Conservation (phyloP, 306 rosid genomes). For the Argentina anserina region DNA sequence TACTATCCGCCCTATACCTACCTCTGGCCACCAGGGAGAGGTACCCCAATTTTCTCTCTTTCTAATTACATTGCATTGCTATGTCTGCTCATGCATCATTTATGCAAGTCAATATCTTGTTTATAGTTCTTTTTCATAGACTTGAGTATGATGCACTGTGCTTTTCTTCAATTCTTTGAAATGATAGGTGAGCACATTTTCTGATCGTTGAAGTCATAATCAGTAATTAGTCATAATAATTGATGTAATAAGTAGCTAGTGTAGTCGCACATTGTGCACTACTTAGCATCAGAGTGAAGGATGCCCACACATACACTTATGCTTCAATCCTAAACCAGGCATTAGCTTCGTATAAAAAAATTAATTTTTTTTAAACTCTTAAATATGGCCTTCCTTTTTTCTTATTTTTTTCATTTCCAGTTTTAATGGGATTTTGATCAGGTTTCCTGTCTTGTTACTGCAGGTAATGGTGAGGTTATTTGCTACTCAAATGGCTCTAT, state of each 20-base stretch:
- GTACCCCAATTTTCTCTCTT: conserved; percentile 25
- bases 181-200: neutral
- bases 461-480: conserved; percentile 63
- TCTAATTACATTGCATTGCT: neutral
- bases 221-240: neutral
- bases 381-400: neutral
- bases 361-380: too few species aligned
- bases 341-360: neutral
- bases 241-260: neutral
- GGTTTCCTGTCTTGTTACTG: conserved; percentile 25
- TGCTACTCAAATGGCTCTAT: conserved; percentile 42
- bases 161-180: neutral
- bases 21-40: conserved; percentile 57
- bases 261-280: neutral
- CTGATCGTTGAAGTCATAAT: neutral
- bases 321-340: neutral
- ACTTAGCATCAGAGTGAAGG: neutral
- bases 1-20: conserved; percentile 71
- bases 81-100: neutral
- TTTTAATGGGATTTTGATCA: conserved; percentile 32
- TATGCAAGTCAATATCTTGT: neutral
- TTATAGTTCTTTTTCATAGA: neutral
- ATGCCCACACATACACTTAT: neutral
- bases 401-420: neutral
- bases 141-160: neutral